A percentile compares a stretch with the other conserved stretches of the same genome.
Conservation (phyloP, 2,329 filamentous ascomycete genomes). For the Pestalotiopsis sp. region DNA sequence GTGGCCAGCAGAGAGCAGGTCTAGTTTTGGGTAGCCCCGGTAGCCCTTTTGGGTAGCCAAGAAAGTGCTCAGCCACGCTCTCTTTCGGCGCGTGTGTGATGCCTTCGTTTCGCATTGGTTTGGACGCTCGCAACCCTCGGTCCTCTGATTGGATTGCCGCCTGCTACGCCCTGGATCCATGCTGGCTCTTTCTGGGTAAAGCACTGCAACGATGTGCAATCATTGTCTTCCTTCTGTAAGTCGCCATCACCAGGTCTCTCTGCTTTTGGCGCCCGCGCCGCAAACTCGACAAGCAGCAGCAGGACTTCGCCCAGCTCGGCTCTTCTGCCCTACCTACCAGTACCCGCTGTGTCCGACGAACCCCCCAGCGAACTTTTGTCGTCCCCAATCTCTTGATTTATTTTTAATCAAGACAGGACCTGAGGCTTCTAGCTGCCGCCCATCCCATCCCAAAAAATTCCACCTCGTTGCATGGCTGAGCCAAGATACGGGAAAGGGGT, state of each 20-base stretch:
- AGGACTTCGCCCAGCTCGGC: background rate
- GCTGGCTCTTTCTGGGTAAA: background rate
- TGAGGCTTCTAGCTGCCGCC: background rate
- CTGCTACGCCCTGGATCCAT: background rate
- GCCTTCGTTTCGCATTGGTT: conserved; percentile 7
- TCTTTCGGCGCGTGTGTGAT: background rate
- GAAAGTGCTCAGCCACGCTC: conserved; percentile 9
- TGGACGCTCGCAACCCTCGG: background rate
- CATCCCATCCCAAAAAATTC: background rate
- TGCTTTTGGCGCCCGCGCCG: background rate
- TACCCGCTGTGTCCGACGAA: background rate
- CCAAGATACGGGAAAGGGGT: conserved; percentile 7
- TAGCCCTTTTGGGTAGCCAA: background rate
- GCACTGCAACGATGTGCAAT: background rate
- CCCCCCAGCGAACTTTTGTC: background rate
- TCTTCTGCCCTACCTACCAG: conserved; percentile 1
- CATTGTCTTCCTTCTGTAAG: background rate
- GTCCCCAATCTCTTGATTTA: background rate
- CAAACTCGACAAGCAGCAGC: background rate
- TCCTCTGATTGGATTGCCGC: conserved; percentile 1
- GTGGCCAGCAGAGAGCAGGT: background rate
- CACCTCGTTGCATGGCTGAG: conserved; percentile 7
- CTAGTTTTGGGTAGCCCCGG: background rate
- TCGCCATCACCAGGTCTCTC: background rate
- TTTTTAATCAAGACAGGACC: background rate